These are phyloP conservation scores for Berberis vulgaris DNA, from an alignment of 164 flowering plant genomes.

Conservation along the genomic window DNA sequence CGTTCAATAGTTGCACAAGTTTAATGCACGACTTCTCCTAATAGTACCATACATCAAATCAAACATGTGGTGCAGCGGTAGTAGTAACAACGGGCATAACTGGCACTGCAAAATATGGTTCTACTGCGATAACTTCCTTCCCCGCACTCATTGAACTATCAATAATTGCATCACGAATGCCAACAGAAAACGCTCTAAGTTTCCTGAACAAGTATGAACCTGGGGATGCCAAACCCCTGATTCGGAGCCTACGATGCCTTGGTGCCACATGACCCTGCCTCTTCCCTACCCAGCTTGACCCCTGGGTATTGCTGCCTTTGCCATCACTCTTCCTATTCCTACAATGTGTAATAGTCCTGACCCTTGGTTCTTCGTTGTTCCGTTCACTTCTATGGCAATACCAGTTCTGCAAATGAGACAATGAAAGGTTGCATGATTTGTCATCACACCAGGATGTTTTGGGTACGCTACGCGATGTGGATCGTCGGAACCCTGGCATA, in stretches of 20 bases:
- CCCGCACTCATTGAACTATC: neutral
- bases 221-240: neutral
- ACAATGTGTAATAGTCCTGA: no score
- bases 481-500: no score
- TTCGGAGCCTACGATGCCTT: neutral
- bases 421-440: no score
- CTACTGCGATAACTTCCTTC: slow-evolving; percentile 10
- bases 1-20: no score
- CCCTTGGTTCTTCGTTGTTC: no score
- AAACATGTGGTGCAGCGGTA: neutral
- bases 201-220: neutral
- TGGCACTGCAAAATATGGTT: slow-evolving; percentile 16
- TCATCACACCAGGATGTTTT: no score
- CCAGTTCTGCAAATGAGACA: no score
- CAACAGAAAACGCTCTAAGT: neutral
- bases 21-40: no score
- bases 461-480: no score
- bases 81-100: slow-evolving; percentile 7
- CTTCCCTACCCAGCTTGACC: neutral
- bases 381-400: no score
- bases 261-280: neutral
- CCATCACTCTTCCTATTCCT: neutral
- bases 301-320: neutral
- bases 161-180: neutral
- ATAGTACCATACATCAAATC: no score